Evolutionary conservation across 257 asterid species (phyloP).

Genomic region (Leonotis leonurus): DNA sequence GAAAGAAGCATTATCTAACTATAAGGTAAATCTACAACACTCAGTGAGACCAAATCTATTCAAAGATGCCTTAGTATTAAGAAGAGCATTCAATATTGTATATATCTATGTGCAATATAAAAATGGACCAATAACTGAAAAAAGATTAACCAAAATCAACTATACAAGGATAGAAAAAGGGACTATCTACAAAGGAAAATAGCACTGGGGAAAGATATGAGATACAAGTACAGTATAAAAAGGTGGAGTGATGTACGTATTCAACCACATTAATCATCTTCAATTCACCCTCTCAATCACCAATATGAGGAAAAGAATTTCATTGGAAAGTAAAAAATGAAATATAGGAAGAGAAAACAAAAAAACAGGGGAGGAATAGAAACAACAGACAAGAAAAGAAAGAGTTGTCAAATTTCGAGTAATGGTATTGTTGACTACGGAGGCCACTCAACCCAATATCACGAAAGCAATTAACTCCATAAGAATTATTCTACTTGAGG

Average conservation of each 20-base stretch:
- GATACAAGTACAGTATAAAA: constrained; percentile 32
- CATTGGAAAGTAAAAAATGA: constrained; percentile 10
- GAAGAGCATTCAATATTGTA: neutral
- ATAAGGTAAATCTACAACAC: neutral
- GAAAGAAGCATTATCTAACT: constrained; percentile 14
- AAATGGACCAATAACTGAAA: neutral
- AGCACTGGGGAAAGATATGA: constrained; percentile 16
- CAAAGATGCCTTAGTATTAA: neutral
- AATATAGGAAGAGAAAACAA: constrained; percentile 19
- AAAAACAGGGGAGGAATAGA: constrained; percentile 32
- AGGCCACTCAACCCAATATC: constrained; percentile 54
- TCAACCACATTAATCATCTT: constrained; percentile 35
- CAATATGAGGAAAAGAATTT: constrained; percentile 17
- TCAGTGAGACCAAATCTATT: neutral
- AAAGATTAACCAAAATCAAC: neutral
- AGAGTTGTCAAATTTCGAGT: constrained; percentile 53
- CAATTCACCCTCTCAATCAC: constrained; percentile 10
- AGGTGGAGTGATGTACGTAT: constrained; percentile 29
- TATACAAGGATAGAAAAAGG: constrained; percentile 7
- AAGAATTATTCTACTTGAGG: constrained; percentile 31
- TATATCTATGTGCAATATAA: neutral
- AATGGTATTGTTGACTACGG: constrained; percentile 58
- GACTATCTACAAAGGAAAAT: constrained; percentile 16
- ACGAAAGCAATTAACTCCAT: constrained; percentile 45
- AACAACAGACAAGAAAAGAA: constrained; percentile 89